These are phyloP conservation scores for Talaromyces piceae DNA, from an alignment of 2,329 filamentous ascomycete species.

Conservation along the genomic window DNA sequence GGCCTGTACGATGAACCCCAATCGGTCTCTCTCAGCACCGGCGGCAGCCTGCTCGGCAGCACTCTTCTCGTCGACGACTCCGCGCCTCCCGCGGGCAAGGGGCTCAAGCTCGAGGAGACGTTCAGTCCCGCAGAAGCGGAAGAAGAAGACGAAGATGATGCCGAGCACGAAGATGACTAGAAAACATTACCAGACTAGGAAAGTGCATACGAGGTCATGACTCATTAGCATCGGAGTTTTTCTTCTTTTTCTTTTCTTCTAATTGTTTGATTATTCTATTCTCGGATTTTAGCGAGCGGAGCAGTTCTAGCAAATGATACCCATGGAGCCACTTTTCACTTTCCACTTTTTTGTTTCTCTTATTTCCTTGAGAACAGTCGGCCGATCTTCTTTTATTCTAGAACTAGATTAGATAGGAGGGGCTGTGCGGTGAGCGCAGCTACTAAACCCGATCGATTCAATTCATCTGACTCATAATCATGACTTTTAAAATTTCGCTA, in stretches of 20 bases:
- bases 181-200: conserved; percentile 2
- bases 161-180: conserved; percentile 46
- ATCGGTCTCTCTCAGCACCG: conserved; percentile 45
- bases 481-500: too few relatives aligned
- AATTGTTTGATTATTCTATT: too few relatives aligned
- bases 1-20: conserved; percentile 71
- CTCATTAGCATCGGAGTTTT: background rate
- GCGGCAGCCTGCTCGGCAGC: conserved; percentile 51
- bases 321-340: background rate
- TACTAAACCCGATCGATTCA: too few relatives aligned
- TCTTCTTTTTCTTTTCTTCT: conserved; percentile 18
- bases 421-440: too few relatives aligned
- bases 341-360: background rate
- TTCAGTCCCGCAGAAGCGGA: conserved; percentile 59
- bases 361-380: too few relatives aligned
- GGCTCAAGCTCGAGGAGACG: conserved; percentile 72
- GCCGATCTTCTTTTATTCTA: too few relatives aligned
- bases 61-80: conserved; percentile 38
- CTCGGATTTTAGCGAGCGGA: background rate
- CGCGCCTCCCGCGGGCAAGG: conserved; percentile 51
- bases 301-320: conserved; percentile 2
- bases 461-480: too few relatives aligned
- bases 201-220: conserved; percentile 11
- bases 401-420: too few relatives aligned
- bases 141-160: conserved; percentile 50